A percentile compares a stretch with the other conserved stretches of the same genome.
These are phyloP conservation scores for Mycosphaerella arachidis DNA, from an alignment of 2,329 filamentous ascomycete genomes.

Conservation along the genomic window DNA sequence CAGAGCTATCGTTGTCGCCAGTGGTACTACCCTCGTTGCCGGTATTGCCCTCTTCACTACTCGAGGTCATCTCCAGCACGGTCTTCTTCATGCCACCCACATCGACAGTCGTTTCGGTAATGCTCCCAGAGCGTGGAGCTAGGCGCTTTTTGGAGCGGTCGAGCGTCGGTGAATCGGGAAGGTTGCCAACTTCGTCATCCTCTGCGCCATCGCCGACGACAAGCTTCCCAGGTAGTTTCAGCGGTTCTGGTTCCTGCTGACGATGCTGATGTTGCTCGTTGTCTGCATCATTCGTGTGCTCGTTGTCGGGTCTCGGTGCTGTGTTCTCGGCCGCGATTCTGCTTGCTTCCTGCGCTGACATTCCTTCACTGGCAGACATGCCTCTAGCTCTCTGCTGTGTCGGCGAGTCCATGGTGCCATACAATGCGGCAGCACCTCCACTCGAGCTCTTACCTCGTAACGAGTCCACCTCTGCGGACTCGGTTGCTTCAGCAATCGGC, in stretches of 20 bases:
- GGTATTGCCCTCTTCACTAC: not conserved
- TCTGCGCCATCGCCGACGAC: not conserved
- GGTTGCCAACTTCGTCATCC: not conserved
- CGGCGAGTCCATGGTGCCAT: conserved; percentile 37
- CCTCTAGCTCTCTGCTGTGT: conserved; percentile 8
- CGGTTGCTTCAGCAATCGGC: not conserved
- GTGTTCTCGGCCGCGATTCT: conserved; percentile 16
- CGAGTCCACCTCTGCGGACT: conserved; percentile 7
- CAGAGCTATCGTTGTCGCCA: not conserved
- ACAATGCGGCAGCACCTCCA: conserved; percentile 60
- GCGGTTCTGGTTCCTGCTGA: not conserved
- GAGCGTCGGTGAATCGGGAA: not conserved
- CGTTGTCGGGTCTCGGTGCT: not conserved
- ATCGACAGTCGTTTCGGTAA: conserved; percentile 2
- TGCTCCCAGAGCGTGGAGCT: conserved; percentile 5
- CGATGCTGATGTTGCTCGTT: not conserved
- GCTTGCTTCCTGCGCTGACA: conserved; percentile 25
- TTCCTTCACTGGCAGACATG: conserved; percentile 15
- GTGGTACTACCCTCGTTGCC: not conserved
- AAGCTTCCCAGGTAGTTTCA: not conserved
- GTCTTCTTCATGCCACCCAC: conserved; percentile 2
- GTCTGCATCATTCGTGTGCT: not conserved
- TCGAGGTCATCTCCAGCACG: conserved; percentile 1
- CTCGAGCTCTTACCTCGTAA: conserved; percentile 46
- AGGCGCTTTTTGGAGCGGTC: not conserved